Conservation (phyloP, 2,329 filamentous ascomycete genomes). For the Cercospora nicotianae region DNA sequence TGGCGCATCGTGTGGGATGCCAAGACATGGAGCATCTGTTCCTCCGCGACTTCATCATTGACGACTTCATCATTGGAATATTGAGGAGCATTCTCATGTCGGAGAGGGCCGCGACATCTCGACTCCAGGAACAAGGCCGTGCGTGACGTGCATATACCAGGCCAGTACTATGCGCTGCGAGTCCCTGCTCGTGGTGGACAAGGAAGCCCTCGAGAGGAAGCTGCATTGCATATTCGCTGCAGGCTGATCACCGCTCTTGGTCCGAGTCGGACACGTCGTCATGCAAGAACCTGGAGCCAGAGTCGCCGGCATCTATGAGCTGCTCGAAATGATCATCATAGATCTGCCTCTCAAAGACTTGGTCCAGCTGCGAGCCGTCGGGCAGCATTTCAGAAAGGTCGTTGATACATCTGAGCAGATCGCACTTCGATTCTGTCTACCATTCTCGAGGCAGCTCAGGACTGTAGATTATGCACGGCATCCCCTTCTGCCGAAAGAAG, state of each 20-base stretch:
- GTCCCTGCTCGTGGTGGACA: not conserved
- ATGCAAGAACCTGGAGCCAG: conserved; percentile 9
- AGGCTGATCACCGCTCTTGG: not conserved
- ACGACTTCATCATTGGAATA: not conserved
- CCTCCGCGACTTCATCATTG: not conserved
- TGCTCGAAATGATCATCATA: conserved; percentile 20
- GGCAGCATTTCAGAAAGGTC: conserved; percentile 6
- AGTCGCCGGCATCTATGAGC: conserved; percentile 20
- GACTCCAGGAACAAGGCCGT: not conserved
- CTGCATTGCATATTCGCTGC: not conserved
- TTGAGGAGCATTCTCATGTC: not conserved
- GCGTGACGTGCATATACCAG: not conserved
- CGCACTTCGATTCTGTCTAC: conserved; percentile 9
- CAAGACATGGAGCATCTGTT: not conserved
- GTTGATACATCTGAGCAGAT: conserved; percentile 18
- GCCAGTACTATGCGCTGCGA: not conserved
- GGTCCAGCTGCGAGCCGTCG: conserved; percentile 4
- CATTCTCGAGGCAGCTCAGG: conserved; percentile 6
- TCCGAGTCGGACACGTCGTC: not conserved
- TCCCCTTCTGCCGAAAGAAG: conserved; percentile 14
- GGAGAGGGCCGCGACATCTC: not conserved
- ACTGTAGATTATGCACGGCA: conserved; percentile 11
- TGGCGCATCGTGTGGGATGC: not conserved
- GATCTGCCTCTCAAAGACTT: conserved; percentile 14
- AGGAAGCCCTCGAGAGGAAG: not conserved